Evolutionary conservation across 148 eudicot species (phyloP).

Genomic region (Silene uniflora): DNA sequence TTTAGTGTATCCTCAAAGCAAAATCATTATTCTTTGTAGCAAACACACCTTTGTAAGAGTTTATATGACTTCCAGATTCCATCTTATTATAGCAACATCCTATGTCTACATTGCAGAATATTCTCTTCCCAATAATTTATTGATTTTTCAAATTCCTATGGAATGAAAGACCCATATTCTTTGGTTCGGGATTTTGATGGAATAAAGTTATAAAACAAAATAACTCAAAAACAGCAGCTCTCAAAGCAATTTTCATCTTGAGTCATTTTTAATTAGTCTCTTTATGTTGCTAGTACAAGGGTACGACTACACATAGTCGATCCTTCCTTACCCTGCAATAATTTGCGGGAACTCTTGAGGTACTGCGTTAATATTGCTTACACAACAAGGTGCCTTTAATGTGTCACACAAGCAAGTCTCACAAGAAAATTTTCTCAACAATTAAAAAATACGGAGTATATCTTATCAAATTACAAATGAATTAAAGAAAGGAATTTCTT

Average conservation of each 20-base stretch:
- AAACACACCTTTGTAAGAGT: slow-evolving; percentile 12
- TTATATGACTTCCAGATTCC: neutral
- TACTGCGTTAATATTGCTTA: too few species aligned
- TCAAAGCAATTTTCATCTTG: neutral
- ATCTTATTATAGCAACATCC: slow-evolving; percentile 12
- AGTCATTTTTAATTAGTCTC: too few species aligned
- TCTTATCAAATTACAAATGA: neutral
- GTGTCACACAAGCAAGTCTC: slow-evolving; percentile 25
- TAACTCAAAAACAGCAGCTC: too few species aligned
- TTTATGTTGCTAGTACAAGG: too few species aligned
- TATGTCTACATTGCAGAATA: slow-evolving; percentile 21
- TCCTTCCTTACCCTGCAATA: too few species aligned
- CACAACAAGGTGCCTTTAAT: neutral
- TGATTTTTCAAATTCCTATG: too few species aligned
- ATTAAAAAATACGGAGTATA: neutral
- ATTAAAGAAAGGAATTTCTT: slow-evolving; percentile 63
- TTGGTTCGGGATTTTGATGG: too few species aligned
- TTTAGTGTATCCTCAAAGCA: slow-evolving; percentile 28
- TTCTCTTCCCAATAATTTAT: slow-evolving; percentile 6
- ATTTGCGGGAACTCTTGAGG: too few species aligned
- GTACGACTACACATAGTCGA: too few species aligned
- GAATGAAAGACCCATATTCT: too few species aligned
- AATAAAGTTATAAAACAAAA: too few species aligned
- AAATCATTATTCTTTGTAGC: slow-evolving; percentile 19
- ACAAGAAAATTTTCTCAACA: neutral